Percentiles rank a stretch among this genome's conserved stretches.
Conservation (phyloP, 768 basidiomycete species). For the Megacollybia marginata region DNA sequence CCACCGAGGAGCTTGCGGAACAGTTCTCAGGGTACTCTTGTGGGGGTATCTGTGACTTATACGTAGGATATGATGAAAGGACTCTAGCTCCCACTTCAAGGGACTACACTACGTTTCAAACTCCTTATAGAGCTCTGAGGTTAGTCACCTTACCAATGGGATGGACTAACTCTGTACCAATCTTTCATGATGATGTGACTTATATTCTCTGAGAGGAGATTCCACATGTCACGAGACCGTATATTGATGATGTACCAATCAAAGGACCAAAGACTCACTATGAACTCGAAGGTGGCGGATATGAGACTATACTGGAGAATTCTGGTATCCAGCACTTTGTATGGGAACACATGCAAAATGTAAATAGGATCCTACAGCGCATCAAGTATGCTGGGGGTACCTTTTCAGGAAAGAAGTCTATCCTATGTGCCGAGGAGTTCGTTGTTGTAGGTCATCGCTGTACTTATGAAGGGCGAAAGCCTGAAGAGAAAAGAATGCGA, state of each 20-base stretch:
- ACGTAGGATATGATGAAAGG: too few species aligned
- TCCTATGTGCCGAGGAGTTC: constrained; percentile 9
- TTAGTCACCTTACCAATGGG: constrained; percentile 32
- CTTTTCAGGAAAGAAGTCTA: constrained; percentile 15
- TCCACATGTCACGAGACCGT: constrained; percentile 14
- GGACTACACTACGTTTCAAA: too few species aligned
- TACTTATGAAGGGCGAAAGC: constrained; percentile 22
- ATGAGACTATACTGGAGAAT: constrained; percentile 5
- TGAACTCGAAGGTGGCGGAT: constrained; percentile 5
- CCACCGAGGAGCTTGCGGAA: too few species aligned
- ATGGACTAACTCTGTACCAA: constrained; percentile 23
- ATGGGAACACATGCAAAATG: constrained; percentile 27
- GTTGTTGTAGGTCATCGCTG: constrained; percentile 32
- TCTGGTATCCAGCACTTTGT: constrained; percentile 16
- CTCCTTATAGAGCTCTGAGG: constrained; percentile 11
- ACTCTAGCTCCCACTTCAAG: too few species aligned
- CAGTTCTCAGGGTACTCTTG: too few species aligned
- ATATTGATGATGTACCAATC: constrained; percentile 20
- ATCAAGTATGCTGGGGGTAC: constrained; percentile 24
- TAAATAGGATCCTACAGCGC: constrained; percentile 26
- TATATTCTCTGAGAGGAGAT: constrained; percentile 21
- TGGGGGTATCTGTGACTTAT: too few species aligned
- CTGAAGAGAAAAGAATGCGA: constrained; percentile 14
- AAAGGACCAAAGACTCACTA: constrained; percentile 17
- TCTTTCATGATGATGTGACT: constrained; percentile 22